Percentiles rank a stretch among this genome's conserved stretches.
Evolutionary conservation across 768 basidiomycete species (phyloP).

Genomic region (Coprinopsis cinerea): DNA sequence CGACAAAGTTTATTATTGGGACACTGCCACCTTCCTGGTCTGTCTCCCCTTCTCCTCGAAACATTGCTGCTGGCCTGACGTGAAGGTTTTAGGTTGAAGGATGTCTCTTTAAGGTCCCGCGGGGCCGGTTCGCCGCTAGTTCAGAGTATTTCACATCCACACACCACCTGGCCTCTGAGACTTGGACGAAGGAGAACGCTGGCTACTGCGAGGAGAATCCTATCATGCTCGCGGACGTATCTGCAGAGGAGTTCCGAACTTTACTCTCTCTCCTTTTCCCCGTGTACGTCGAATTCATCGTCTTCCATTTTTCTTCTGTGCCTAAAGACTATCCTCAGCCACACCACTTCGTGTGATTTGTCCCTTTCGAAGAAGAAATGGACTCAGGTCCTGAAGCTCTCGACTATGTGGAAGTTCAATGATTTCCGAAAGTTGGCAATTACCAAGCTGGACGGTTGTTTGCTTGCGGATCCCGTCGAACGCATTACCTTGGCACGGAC

Average conservation of each 20-base stretch:
- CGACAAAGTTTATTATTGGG: too few relatives aligned
- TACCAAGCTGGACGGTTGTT: slow-evolving; percentile 13
- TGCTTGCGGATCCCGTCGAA: slow-evolving; percentile 16
- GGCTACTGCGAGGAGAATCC: neutral
- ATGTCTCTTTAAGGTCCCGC: slow-evolving; percentile 1
- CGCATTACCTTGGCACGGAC: slow-evolving; percentile 24
- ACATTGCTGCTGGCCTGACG: too few relatives aligned
- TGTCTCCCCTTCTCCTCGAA: too few relatives aligned
- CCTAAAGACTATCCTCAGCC: neutral
- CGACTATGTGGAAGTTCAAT: slow-evolving; percentile 33
- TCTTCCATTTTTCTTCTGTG: too few relatives aligned
- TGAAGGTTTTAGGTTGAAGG: too few relatives aligned
- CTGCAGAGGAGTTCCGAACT: neutral
- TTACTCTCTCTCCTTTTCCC: slow-evolving; percentile 1
- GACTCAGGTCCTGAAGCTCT: slow-evolving; percentile 32
- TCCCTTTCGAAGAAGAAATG: slow-evolving; percentile 22
- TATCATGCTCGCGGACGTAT: neutral
- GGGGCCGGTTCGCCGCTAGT: neutral
- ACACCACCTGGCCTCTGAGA: neutral
- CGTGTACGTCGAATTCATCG: neutral
- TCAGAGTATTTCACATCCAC: neutral
- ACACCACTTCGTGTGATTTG: neutral
- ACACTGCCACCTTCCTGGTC: too few relatives aligned
- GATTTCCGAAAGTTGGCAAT: slow-evolving; percentile 25
- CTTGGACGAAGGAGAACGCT: neutral